Conservation (phyloP, 345 rosid species). For the Eutrema yunnanense region DNA sequence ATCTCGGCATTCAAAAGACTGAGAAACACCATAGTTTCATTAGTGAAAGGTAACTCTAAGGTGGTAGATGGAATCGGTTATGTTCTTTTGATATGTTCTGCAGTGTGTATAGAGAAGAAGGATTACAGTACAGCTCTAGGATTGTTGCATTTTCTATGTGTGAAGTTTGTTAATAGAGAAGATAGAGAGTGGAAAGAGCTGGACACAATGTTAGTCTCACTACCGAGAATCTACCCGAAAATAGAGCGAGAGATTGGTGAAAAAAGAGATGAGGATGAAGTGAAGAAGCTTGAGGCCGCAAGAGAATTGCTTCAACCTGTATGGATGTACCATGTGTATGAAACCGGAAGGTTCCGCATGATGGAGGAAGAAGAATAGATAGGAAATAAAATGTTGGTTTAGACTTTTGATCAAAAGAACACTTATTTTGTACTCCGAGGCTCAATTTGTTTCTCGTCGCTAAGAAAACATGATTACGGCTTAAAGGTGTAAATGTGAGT, state of each 20-base stretch:
- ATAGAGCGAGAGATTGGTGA: conserved; percentile 60
- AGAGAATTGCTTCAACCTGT: conserved; percentile 70
- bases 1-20: conserved; percentile 42
- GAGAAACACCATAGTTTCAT: conserved; percentile 33
- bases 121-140: conserved; percentile 58
- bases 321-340: conserved; percentile 80
- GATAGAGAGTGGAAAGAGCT: conserved; percentile 65
- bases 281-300: conserved; percentile 35
- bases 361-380: conserved; percentile 41
- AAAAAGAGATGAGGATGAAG: conserved; percentile 34
- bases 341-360: conserved; percentile 57
- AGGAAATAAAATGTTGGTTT: background rate
- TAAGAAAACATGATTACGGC: background rate
- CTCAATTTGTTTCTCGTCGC: background rate
- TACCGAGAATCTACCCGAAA: conserved; percentile 56
- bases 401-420: background rate
- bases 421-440: background rate
- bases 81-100: conserved; percentile 43
- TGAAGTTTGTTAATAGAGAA: conserved; percentile 49
- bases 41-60: conserved; percentile 38
- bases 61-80: conserved; percentile 65
- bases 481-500: background rate
- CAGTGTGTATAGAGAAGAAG: conserved; percentile 50
- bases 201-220: conserved; percentile 56
- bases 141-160: conserved; percentile 48